Conservation (phyloP, 2,329 filamentous ascomycete genomes). For the Aspergillus costaricaensis region DNA sequence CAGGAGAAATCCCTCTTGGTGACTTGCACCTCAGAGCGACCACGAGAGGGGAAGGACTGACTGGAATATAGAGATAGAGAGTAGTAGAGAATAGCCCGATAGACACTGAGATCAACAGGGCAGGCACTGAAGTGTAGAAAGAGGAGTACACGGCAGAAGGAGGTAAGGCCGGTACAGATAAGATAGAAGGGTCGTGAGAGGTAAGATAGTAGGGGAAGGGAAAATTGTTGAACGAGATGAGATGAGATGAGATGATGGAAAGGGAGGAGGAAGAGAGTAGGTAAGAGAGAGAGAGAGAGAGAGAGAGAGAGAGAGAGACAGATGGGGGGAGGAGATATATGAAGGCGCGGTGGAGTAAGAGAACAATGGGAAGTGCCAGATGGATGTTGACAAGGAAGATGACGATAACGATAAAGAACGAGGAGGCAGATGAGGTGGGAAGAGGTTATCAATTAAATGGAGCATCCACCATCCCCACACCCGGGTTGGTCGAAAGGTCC, state of each 20-base stretch:
- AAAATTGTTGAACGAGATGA: not conserved
- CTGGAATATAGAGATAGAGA: not conserved
- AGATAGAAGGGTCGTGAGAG: not conserved
- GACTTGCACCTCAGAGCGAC: not conserved
- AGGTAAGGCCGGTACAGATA: not conserved
- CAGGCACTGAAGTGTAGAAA: not conserved
- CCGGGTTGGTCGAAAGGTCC: conserved; percentile 16
- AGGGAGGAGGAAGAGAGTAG: conserved; percentile 4
- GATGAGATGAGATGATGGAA: not conserved
- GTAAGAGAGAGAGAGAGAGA: not conserved
- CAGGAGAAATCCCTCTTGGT: not conserved
- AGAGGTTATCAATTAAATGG: conserved; percentile 18
- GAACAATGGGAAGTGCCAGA: not conserved
- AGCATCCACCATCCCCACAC: conserved; percentile 16
- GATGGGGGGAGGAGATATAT: conserved; percentile 11
- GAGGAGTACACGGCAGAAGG: not conserved
- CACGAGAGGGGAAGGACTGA: not conserved
- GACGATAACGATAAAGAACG: conserved; percentile 15
- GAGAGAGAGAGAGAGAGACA: conserved; percentile 6
- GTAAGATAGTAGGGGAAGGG: not conserved
- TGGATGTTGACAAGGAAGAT: conserved; percentile 7
- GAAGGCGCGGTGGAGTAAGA: not conserved
- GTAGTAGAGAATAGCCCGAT: not conserved
- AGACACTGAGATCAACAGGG: not conserved
- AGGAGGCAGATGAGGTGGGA: conserved; percentile 8